Base-by-base conservation (phyloP, 495 filamentous ascomycete genomes). In the Aspergillus heteromorphus region DNA sequence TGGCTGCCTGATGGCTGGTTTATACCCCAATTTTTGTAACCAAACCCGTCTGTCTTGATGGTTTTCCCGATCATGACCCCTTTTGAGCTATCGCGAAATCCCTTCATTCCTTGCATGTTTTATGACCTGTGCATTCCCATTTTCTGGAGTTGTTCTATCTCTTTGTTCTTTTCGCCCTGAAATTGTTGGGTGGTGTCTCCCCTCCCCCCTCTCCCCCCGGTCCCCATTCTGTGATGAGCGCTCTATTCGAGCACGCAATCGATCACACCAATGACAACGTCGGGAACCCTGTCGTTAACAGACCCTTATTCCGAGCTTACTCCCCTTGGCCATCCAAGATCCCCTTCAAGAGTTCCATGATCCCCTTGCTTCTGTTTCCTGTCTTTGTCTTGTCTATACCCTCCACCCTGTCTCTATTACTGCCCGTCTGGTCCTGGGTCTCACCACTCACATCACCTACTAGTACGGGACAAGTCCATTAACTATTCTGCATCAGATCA, bases 401-500 rank as follows among this genome's bases (percentile, higher is more conserved):
- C 41, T 51, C 17, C 31, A 48, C 23, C 36, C 43, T 43, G 30
- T 56, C 54, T 27, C 54, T 50, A 42, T 41, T 55, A 31, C 29
- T 42, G 21, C 25, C 41, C 36, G 43, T 40, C n/a, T n/a, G n/a
- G n/a, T 17, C 49, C 56, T 55, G 50, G 50, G 34, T 53, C 42
- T 40, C 49, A 69, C 70, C 51, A 54, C 60, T 21, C 56, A 30
- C 56, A 65, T 56, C 56, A 45, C 57, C 61, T 30, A 38, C 54
- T 43, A 52, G 45, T 55, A 50, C 72, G 69, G 36, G 71, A 77
- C 49, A 77, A 77, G 49, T 56, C 61, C 40, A 70, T 77, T 69
- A 70, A 74, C 65, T 75, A 75, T 47, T 70, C 65, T 23, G 51
- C 71, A 42, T 63, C 74, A 45, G 73, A 75, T 56, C 73, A 74